Evolutionary conservation across 2,329 filamentous ascomycete genomes (phyloP), one percentile per base, ranked within the genome.

Genomic region (Dactylellina haptotyla): DNA sequence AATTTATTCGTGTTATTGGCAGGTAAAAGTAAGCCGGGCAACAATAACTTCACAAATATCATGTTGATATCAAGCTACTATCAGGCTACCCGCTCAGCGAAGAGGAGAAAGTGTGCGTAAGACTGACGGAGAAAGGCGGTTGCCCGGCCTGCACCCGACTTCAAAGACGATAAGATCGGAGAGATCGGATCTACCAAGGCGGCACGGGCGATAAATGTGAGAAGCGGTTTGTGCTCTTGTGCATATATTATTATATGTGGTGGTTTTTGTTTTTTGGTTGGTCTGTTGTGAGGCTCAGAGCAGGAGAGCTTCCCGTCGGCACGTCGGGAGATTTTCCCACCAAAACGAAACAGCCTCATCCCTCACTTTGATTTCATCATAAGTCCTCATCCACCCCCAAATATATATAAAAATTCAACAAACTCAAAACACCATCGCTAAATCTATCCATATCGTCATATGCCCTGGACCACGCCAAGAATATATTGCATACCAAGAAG

Each of bases 401-500:
- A 58, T 30, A 41, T 50, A 45, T 34, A 51, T 54, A 46, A 59
- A 61, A 56, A 58, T 37, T 53, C 18, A 37, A 45, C 32, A 32
- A 59, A 56, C 51, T 51, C 69, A 66, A 66, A 66, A 73, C 69
- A 65, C 53, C 53, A 66, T 66, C 69, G 34, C 53, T 61, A 56
- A 62, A 61, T 34, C 12, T 48, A 37, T 53, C 5, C 20, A 61
- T 69, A 69, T 69, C 64, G 64, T 54, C 64, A 69, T 62, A 34
- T 26, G 39, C 46, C 18, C 16, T 43, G 18, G 16, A 8, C 32
- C 32, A 45, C 39, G 64, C 48, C 64, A 69, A 69, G 56, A 30
- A 46, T 46, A 48, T 39, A 48, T 14, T 62, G 56, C 64, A 59
- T 59, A 56, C 16, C 50, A 65, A 34, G 51, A 28, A 39, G 62